These are phyloP conservation scores for Pichia deserticola DNA, from an alignment of 805 yeast species.

Conservation along the genomic window DNA sequence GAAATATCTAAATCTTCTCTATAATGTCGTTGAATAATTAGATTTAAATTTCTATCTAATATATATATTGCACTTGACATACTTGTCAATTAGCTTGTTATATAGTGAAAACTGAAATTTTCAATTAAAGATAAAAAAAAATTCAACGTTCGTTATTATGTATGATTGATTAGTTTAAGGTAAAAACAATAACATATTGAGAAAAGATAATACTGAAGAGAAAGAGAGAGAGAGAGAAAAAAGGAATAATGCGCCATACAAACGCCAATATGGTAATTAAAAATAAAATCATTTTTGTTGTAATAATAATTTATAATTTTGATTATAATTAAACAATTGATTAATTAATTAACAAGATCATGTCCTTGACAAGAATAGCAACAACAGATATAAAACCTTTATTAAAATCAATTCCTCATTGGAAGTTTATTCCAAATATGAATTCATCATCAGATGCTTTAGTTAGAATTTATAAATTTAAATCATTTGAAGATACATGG, in stretches of 20 bases:
- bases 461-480: conserved; percentile 34
- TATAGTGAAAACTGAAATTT: no score
- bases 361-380: neutral
- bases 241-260: no score
- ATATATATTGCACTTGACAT: conserved; percentile 33
- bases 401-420: conserved; percentile 10
- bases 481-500: conserved; percentile 56
- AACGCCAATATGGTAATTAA: no score
- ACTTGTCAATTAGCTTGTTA: no score
- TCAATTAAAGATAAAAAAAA: no score
- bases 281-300: no score
- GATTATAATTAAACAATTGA: no score
- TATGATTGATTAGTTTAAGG: neutral
- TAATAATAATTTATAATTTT: no score
- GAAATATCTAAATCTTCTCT: conserved; percentile 24
- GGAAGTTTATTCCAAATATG: conserved; percentile 4
- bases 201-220: no score
- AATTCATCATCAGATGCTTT: conserved; percentile 16
- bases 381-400: conserved; percentile 13
- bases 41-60: conserved; percentile 24
- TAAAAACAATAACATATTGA: no score
- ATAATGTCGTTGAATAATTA: conserved; percentile 29
- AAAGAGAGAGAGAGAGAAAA: no score
- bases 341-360: neutral
- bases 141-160: neutral